Conservation (phyloP, 805 yeast species). For the Yarrowia osloensis region DNA sequence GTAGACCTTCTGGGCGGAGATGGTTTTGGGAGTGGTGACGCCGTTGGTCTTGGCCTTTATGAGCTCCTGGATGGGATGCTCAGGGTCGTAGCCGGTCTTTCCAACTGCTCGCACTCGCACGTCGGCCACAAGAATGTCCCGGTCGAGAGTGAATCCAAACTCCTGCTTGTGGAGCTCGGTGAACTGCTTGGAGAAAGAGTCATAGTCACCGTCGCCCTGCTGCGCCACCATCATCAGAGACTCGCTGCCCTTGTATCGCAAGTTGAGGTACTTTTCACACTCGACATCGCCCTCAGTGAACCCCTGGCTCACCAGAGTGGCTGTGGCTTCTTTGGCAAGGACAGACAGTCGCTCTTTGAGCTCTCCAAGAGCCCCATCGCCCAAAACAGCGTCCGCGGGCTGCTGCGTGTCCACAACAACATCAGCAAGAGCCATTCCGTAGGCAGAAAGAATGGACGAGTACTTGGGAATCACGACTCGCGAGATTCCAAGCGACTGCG, state of each 20-base stretch:
- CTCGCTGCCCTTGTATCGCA: conserved; percentile 88
- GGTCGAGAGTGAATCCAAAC: conserved; percentile 68
- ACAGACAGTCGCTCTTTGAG: conserved; percentile 51
- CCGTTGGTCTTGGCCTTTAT: conserved; percentile 40
- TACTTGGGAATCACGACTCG: conserved; percentile 75
- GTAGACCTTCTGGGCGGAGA: conserved; percentile 50
- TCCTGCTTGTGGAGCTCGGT: conserved; percentile 61
- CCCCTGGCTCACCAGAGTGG: conserved; percentile 55
- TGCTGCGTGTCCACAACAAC: conserved; percentile 78
- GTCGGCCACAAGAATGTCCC: conserved; percentile 68
- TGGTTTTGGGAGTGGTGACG: conserved; percentile 31
- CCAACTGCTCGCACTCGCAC: conserved; percentile 74
- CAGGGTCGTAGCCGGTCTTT: conserved; percentile 51
- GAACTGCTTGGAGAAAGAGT: conserved; percentile 47
- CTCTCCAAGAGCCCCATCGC: conserved; percentile 38
- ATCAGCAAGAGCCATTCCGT: conserved; percentile 86
- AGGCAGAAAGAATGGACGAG: conserved; percentile 82
- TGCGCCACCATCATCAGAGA: conserved; percentile 69
- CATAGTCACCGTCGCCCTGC: conserved; percentile 38
- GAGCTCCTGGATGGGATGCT: conserved; percentile 57
- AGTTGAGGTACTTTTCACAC: conserved; percentile 67
- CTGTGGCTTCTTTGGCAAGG: conserved; percentile 49
- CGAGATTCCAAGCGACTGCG: conserved; percentile 65
- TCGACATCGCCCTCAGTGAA: conserved; percentile 49
- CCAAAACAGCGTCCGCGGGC: conserved; percentile 58